Evolutionary conservation across 495 filamentous ascomycete genomes (phyloP).

Genomic region (Niebla homalea): DNA sequence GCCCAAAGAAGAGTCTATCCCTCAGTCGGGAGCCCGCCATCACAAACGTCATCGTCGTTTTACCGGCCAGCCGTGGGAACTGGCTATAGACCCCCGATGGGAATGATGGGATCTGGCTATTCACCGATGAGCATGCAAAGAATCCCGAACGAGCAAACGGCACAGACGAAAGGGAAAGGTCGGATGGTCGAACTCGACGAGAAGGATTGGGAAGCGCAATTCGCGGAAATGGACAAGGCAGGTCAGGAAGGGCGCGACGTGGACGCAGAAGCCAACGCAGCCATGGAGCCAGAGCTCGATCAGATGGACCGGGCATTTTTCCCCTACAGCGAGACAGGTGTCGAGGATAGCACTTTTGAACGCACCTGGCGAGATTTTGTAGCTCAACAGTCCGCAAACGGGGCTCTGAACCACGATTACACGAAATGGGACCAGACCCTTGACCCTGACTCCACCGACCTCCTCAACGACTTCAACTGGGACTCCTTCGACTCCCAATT

Average conservation of each 20-base stretch:
- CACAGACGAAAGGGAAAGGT: slow-evolving; percentile 70
- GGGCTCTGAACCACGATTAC: slow-evolving; percentile 50
- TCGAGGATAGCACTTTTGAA: slow-evolving; percentile 59
- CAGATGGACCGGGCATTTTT: slow-evolving; percentile 74
- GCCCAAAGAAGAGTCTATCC: slow-evolving; percentile 43
- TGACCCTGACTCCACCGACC: neutral
- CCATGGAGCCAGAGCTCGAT: slow-evolving; percentile 81
- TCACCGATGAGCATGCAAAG: slow-evolving; percentile 35
- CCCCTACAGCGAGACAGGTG: slow-evolving; percentile 22
- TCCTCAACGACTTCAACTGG: slow-evolving; percentile 36
- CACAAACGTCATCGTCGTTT: slow-evolving; percentile 20
- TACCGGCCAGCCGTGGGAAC: slow-evolving; percentile 33
- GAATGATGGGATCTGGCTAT: slow-evolving; percentile 29
- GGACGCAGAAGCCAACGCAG: slow-evolving; percentile 59
- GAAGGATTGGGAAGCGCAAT: slow-evolving; percentile 89
- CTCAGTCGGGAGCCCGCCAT: slow-evolving; percentile 41
- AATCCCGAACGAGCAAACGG: slow-evolving; percentile 33
- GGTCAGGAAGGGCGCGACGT: slow-evolving; percentile 36
- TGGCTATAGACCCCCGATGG: slow-evolving; percentile 38
- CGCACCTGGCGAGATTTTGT: slow-evolving; percentile 76
- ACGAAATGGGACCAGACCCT: slow-evolving; percentile 37
- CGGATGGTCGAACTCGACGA: slow-evolving; percentile 90
- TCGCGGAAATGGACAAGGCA: slow-evolving; percentile 71
- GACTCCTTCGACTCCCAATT: slow-evolving; percentile 52
- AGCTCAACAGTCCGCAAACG: slow-evolving; percentile 61